These are phyloP conservation scores for Murraya koenigii DNA, from an alignment of 345 rosid genomes.

Conservation along the genomic window DNA sequence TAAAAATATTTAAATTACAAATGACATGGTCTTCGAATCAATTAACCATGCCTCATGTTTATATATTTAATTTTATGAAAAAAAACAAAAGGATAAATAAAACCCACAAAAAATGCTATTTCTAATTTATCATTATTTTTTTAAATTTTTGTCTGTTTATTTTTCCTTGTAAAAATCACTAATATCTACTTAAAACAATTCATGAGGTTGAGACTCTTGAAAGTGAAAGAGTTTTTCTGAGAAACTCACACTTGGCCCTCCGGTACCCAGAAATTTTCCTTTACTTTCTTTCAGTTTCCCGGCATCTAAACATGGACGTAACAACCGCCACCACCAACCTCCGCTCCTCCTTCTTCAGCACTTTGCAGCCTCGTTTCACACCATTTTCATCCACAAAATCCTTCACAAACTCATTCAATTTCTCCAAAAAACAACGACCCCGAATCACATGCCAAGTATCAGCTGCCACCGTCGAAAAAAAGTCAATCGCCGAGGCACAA, in stretches of 20 bases:
- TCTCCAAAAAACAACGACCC: slow-evolving; percentile 24
- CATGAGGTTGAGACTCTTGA: not conserved
- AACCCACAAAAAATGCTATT: not conserved
- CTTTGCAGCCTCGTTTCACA: slow-evolving; percentile 35
- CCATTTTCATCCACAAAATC: slow-evolving; percentile 24
- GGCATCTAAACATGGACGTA: slow-evolving; percentile 48
- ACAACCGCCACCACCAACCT: slow-evolving; percentile 49
- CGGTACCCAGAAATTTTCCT: not conserved
- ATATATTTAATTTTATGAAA: not conserved
- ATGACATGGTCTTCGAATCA: too few relatives aligned
- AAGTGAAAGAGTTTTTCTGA: slow-evolving; percentile 8
- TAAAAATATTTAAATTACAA: too few relatives aligned
- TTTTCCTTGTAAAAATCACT: not conserved
- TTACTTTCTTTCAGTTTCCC: not conserved
- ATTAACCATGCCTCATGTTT: not conserved
- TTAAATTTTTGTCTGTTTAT: not conserved
- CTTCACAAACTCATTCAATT: slow-evolving; percentile 11
- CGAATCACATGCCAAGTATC: slow-evolving; percentile 42
- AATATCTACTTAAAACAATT: slow-evolving; percentile 9
- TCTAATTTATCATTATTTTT: not conserved
- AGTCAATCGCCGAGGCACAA: slow-evolving; percentile 34
- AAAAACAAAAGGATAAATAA: not conserved
- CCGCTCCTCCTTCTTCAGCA: slow-evolving; percentile 55
- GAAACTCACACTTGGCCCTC: slow-evolving; percentile 4
- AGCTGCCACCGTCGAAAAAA: slow-evolving; percentile 50